phyloP scores from a whole-genome alignment of 148 eudicot genomes.

The Rhododendron mucronatum region DNA sequence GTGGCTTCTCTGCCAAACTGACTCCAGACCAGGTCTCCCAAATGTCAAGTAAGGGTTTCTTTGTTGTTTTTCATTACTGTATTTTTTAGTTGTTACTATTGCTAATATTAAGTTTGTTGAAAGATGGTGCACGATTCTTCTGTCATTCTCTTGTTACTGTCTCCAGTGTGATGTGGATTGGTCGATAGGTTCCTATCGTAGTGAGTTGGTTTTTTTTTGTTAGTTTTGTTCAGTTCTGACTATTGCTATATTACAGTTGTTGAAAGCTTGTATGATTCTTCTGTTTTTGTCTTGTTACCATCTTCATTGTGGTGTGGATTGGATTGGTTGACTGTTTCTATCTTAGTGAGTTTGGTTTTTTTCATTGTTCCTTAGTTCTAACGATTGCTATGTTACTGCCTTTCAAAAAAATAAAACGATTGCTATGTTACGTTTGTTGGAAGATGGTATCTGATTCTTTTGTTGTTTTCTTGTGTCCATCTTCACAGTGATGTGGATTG shows the following conservation, averaged over 20 bases:
- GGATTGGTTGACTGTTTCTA: too few relatives aligned
- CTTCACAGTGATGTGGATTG: neutral
- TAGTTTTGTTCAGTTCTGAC: neutral
- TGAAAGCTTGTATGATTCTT: too few relatives aligned
- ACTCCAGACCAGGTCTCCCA: constrained; percentile 42
- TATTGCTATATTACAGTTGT: too few relatives aligned
- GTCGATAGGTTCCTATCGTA: neutral
- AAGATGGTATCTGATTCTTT: neutral
- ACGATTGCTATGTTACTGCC: neutral
- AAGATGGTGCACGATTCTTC: neutral
- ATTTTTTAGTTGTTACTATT: neutral
- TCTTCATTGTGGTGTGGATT: too few relatives aligned
- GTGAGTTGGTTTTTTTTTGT: neutral
- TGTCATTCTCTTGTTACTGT: neutral
- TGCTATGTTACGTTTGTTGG: neutral
- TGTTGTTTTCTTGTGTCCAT: neutral
- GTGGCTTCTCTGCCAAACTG: constrained; percentile 56
- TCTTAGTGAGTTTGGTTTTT: neutral
- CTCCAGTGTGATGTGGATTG: neutral
- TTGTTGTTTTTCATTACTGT: neutral
- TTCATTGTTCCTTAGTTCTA: neutral
- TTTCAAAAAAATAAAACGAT: too few relatives aligned
- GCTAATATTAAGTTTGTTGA: neutral
- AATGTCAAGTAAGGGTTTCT: constrained; percentile 35
- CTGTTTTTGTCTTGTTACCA: too few relatives aligned